Percentiles rank a stretch among this genome's conserved stretches.
Evolutionary conservation across 2,329 filamentous ascomycete genomes (phyloP).

Genomic region (Aspergillus tamarii): DNA sequence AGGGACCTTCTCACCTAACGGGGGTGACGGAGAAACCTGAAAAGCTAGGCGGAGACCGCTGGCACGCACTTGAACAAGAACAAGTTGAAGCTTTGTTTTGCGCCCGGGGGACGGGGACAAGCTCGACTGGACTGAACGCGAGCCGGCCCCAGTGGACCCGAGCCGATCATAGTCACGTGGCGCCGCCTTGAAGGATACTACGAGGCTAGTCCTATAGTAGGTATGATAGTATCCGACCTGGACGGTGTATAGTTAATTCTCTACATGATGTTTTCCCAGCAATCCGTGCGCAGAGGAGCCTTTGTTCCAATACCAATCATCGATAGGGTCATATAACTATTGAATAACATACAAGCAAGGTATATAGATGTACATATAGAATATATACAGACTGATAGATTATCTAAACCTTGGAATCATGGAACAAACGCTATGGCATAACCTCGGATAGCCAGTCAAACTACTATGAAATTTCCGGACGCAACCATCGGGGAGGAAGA

Average conservation of each 20-base stretch:
- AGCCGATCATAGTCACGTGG: slow-evolving; percentile 1
- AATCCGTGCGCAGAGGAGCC: neutral
- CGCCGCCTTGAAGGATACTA: neutral
- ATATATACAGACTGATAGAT: neutral
- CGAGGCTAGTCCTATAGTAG: too few species aligned
- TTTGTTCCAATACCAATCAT: neutral
- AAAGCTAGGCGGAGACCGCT: neutral
- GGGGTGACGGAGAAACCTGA: neutral
- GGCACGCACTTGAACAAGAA: neutral
- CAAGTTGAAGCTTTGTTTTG: slow-evolving; percentile 7
- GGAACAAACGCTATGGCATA: neutral
- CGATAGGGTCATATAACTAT: neutral
- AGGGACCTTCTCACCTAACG: neutral
- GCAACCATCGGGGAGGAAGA: slow-evolving; percentile 4
- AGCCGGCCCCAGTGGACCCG: neutral
- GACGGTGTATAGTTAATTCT: too few species aligned
- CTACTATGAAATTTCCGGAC: neutral
- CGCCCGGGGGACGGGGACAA: neutral
- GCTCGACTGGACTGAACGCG: slow-evolving; percentile 1
- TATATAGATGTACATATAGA: neutral
- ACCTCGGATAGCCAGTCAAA: neutral
- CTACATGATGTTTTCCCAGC: too few species aligned
- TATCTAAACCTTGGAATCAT: neutral
- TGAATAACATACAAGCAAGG: neutral
- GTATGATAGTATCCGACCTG: too few species aligned